A percentile compares a stretch with the other conserved stretches of the same genome.
These are phyloP conservation scores for Aquilaria yunnanensis DNA, from an alignment of 345 rosid species.

Conservation along the genomic window DNA sequence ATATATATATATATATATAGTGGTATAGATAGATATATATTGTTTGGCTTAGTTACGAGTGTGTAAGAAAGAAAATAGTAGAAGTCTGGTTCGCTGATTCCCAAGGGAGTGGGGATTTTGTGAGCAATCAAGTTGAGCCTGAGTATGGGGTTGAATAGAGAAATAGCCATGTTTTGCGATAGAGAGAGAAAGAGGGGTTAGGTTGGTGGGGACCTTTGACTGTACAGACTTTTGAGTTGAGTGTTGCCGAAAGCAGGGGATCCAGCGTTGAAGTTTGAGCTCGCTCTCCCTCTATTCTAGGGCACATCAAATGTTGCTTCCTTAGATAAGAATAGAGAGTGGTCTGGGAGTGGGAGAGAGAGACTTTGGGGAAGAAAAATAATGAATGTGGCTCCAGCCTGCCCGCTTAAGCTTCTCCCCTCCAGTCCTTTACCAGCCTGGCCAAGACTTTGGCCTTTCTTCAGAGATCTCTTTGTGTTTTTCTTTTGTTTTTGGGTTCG, in stretches of 20 bases:
- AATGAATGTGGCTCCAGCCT: slow-evolving; percentile 7
- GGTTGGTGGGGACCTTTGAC: slow-evolving; percentile 32
- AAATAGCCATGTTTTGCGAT: slow-evolving; percentile 29
- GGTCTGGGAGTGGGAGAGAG: too few relatives aligned
- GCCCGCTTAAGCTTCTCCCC: too few relatives aligned
- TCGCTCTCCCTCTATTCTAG: slow-evolving; percentile 1
- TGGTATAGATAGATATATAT: slow-evolving; percentile 36
- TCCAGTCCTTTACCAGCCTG: too few relatives aligned
- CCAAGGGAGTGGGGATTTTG: slow-evolving; percentile 62
- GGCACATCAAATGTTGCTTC: slow-evolving; percentile 6
- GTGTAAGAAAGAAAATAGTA: too few relatives aligned
- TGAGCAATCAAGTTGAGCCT: slow-evolving; percentile 21
- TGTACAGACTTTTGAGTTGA: slow-evolving; percentile 9
- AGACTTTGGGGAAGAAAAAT: not conserved
- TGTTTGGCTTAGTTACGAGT: too few relatives aligned
- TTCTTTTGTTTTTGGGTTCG: slow-evolving; percentile 16
- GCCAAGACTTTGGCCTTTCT: not conserved
- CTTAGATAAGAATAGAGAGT: not conserved
- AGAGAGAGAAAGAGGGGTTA: slow-evolving; percentile 16
- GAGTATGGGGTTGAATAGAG: slow-evolving; percentile 37
- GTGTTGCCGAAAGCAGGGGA: not conserved
- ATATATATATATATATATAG: slow-evolving; percentile 29
- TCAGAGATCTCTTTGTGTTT: not conserved
- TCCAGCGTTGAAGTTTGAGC: slow-evolving; percentile 15
- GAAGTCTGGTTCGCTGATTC: slow-evolving; percentile 63